phyloP scores from a whole-genome alignment of 371 early-diverging fungal genomes.

The Cokeromyces recurvatus region DNA sequence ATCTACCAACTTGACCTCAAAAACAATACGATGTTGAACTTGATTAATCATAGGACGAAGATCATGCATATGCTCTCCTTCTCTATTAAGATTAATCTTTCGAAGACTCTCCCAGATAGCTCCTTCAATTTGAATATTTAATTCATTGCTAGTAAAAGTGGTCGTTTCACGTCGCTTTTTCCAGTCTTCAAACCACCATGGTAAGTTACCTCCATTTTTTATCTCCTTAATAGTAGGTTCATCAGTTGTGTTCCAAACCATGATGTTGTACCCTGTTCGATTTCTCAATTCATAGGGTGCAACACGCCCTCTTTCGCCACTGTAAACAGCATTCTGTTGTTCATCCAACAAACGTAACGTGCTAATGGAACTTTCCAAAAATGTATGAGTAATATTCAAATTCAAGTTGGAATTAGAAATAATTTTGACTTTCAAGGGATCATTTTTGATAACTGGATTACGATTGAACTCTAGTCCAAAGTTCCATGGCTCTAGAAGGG shows the following conservation, averaged over 20 bases:
- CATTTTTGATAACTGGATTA: slow-evolving; percentile 10
- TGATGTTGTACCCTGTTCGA: slow-evolving; percentile 84
- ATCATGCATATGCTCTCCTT: slow-evolving; percentile 72
- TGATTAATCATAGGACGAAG: slow-evolving; percentile 76
- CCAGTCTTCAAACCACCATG: slow-evolving; percentile 98
- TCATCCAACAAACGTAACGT: slow-evolving; percentile 52
- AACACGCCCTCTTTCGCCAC: slow-evolving; percentile 40
- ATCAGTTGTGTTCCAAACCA: slow-evolving; percentile 79
- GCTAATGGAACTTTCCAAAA: slow-evolving; percentile 77
- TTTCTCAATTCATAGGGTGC: slow-evolving; percentile 86
- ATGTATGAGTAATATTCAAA: slow-evolving; percentile 82
- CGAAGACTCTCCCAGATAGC: slow-evolving; percentile 90
- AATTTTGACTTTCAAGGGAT: slow-evolving; percentile 53
- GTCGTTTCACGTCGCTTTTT: slow-evolving; percentile 72
- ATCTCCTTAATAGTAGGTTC: slow-evolving; percentile 67
- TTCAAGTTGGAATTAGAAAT: slow-evolving; percentile 79
- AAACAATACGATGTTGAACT: slow-evolving; percentile 79
- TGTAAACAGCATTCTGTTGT: slow-evolving; percentile 21
- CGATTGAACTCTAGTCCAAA: slow-evolving; percentile 51
- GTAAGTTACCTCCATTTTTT: slow-evolving; percentile 67
- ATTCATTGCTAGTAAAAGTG: slow-evolving; percentile 50
- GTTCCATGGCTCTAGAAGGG: slow-evolving; percentile 90
- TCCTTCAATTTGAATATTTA: slow-evolving; percentile 84
- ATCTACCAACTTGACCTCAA: slow-evolving; percentile 80
- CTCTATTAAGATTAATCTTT: slow-evolving; percentile 82